Conservation (phyloP, 116 monocot species). For the Dioscorea cayenensis region DNA sequence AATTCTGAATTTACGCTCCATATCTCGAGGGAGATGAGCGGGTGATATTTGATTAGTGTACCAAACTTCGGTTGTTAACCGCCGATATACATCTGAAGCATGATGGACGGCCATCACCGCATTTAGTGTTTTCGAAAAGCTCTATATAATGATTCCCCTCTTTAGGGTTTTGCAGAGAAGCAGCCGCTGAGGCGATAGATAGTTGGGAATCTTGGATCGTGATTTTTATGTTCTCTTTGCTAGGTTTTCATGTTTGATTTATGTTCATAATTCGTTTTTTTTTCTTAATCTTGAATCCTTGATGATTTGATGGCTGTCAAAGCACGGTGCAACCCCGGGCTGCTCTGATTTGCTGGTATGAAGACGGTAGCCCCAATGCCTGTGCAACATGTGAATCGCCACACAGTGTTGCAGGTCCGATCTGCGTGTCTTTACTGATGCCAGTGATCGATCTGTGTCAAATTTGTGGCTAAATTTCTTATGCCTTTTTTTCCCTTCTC, state of each 20-base stretch:
- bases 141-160: not conserved
- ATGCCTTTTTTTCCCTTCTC: not conserved
- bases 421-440: not conserved
- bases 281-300: too few species aligned
- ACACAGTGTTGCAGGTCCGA: not conserved
- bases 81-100: too few species aligned
- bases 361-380: slow-evolving; percentile 1
- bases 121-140: not conserved
- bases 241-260: too few species aligned
- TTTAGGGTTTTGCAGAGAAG: too few species aligned
- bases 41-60: too few species aligned
- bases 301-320: too few species aligned
- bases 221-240: too few species aligned
- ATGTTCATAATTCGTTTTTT: too few species aligned
- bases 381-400: not conserved
- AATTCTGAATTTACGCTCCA: not conserved
- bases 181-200: too few species aligned
- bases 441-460: not conserved
- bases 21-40: not conserved
- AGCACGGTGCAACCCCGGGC: slow-evolving; percentile 5
- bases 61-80: too few species aligned
- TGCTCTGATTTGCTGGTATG: not conserved
- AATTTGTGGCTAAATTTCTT: not conserved
- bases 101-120: not conserved
- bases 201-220: too few species aligned